Evolutionary conservation across 495 filamentous ascomycete genomes (phyloP), one percentile per base, ranked within the genome.

Genomic region (Hyaloscypha variabilis): DNA sequence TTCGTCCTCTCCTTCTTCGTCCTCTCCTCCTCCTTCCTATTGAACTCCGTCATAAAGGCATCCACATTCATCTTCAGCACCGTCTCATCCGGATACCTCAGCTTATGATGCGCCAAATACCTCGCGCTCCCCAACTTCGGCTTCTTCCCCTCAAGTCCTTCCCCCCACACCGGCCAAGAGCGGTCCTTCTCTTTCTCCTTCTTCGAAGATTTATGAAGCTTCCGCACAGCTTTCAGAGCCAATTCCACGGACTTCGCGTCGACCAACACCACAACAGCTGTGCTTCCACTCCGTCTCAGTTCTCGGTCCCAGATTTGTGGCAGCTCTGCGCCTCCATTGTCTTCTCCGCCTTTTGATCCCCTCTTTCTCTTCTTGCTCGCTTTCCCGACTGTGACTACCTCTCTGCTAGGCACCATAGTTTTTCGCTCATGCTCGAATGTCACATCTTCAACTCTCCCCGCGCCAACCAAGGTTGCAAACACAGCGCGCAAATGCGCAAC

Each of bases 191-290:
- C 31, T 5, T 56, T 57, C 26, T 65, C 54, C 54, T 53, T 81
- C 77, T 46, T 82, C 79, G 10, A 24, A 55, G 82, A 77, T 76
- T 89, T 86, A 64, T 81, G 77, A 25, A 83, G 77, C 71, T 86
- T 91, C 53, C 79, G 77, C n/a, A 88, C 83, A 13, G 88, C 90
- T 75, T 90, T 94, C 52, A 96, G 75, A 31, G 89, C 90, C 8
- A 84, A 76, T 51, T 91, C 86, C 63, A 88, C 87, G 72, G 88
- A 91, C 59, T 86, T 83, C 67, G 85, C 83, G 76, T 98, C 95
- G 55, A 91, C 91, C 67, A 97, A 92, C 34, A 91, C 73, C 1
- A 96, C 87, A 13, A 97, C 82, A 2, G 92, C 95, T 6, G 88
- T 90, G 54, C 87, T 83, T 19, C 95, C 94, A 71, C 88, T 90